phyloP scores from a whole-genome alignment of 495 filamentous ascomycete genomes.

The Daldinia decipiens region DNA sequence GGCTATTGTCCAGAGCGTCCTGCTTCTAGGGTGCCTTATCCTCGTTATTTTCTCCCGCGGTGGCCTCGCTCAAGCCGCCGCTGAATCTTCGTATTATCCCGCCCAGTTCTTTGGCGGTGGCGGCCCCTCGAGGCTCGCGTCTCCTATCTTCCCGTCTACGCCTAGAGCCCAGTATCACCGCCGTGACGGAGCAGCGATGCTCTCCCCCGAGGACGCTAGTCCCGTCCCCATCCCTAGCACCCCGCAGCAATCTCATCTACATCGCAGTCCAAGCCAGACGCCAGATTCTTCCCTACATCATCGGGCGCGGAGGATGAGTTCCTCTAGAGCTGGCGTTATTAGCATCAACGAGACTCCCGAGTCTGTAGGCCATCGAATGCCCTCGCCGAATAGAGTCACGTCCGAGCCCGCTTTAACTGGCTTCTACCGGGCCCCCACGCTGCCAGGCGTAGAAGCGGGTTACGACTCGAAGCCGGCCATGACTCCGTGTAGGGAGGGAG shows the following conservation, averaged over 20 bases:
- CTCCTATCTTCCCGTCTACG: slow-evolving; percentile 40
- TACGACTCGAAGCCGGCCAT: slow-evolving; percentile 48
- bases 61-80: slow-evolving; percentile 46
- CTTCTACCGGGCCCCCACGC: slow-evolving; percentile 41
- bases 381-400: slow-evolving; percentile 27
- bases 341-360: not conserved
- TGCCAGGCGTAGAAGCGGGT: slow-evolving; percentile 40
- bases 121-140: slow-evolving; percentile 34
- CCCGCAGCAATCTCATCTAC: slow-evolving; percentile 2
- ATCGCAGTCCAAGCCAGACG: slow-evolving; percentile 21
- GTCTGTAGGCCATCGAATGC: slow-evolving; percentile 8
- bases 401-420: slow-evolving; percentile 28
- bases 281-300: slow-evolving; percentile 27
- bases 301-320: slow-evolving; percentile 10
- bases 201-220: slow-evolving; percentile 24
- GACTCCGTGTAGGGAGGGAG: slow-evolving; percentile 28
- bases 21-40: slow-evolving; percentile 87
- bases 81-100: slow-evolving; percentile 45
- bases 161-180: slow-evolving; percentile 23
- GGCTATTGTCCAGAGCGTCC: slow-evolving; percentile 84
- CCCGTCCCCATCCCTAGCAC: not conserved
- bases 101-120: slow-evolving; percentile 37
- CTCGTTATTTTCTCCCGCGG: slow-evolving; percentile 80
- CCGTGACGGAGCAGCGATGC: slow-evolving; percentile 17
- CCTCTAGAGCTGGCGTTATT: slow-evolving; percentile 14